Conservation (phyloP, 768 basidiomycete species). For the Naematelia encephala region DNA sequence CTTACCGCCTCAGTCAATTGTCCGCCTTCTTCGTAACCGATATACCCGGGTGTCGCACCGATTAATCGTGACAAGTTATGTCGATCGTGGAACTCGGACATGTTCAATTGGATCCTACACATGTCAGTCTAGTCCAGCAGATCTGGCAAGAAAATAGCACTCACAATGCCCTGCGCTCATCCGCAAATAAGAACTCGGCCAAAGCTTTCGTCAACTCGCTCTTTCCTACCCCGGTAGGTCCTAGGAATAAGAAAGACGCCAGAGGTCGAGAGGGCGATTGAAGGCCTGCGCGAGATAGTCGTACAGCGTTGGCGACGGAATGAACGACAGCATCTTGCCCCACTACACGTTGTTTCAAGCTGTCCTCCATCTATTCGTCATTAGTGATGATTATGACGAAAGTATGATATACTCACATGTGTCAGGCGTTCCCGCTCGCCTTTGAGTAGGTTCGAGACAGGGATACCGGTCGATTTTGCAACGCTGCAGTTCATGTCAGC, state of each 20-base stretch:
- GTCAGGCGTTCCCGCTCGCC: constrained; percentile 87
- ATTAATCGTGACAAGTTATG: constrained; percentile 87
- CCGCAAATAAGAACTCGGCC: constrained; percentile 83
- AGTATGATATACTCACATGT: constrained; percentile 59
- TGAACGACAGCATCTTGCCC: constrained; percentile 87
- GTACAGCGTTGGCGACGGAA: constrained; percentile 83
- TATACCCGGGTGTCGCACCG: constrained; percentile 88
- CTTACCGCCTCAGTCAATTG: constrained; percentile 91
- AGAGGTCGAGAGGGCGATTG: constrained; percentile 85
- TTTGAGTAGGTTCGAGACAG: constrained; percentile 79
- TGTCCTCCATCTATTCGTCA: constrained; percentile 73
- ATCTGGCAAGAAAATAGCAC: too few species aligned
- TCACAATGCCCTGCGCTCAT: constrained; percentile 78
- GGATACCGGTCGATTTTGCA: constrained; percentile 83
- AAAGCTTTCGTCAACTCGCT: constrained; percentile 87
- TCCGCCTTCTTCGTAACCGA: constrained; percentile 76
- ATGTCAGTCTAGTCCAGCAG: constrained; percentile 6
- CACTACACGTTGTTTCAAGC: constrained; percentile 68
- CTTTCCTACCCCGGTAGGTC: constrained; percentile 56
- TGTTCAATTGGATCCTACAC: constrained; percentile 81
- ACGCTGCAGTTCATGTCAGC: constrained; percentile 52
- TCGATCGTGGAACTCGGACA: constrained; percentile 94
- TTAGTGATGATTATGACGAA: background rate
- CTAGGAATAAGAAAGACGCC: constrained; percentile 79
- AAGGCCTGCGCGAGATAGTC: constrained; percentile 85